Evolutionary conservation across 208 protist genomes (phyloP), one percentile per base, ranked within the genome.

Genomic region (Leishmania tarentolae): DNA sequence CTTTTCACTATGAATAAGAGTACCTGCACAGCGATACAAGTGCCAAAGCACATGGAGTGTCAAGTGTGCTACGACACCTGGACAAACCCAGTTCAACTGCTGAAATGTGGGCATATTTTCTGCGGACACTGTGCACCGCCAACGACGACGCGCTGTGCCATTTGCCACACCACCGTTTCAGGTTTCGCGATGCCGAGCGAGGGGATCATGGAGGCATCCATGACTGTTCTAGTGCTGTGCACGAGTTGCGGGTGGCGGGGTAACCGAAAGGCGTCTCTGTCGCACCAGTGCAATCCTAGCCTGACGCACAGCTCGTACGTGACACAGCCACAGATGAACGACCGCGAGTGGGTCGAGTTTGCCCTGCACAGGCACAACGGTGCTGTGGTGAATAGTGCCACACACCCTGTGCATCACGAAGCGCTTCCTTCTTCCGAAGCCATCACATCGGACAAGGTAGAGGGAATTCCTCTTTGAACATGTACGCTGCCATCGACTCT

Each of bases 61-160:
- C 82, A 91, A 75, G 81, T 96, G 42, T 96, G 93, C 76, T 88
- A 90, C 44, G 93, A 96, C 77, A 86, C 93, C 8, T 94, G 87
- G 83, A 89, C 86, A 40, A 75, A 90, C 42, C 93, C 93, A 0
- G 85, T 90, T 11, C 89, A 96, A 80, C 75, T 95, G 66, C 84
- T 91, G 66, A 84, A 81, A 37, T 96, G 93, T 78, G 87, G 88
- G 0, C 93, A 96, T 77, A 94, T 94, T 73, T 96, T 96, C 66
- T 96, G 93, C 80, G 44, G 73, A 24, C 81, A 87, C 31, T 96
- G 93, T 75, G 82, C 91, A 31, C 70, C 84, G 4, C 56, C 75
- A 21, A 82, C 76, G 50, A 83, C 83, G 6, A 90, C 50, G 52
- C 83, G 59, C 8, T 96, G 93, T 74, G 73, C 81, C 35, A 85